Base-by-base conservation (phyloP, 768 basidiomycete species). In the Xerocomellus intermedius region DNA sequence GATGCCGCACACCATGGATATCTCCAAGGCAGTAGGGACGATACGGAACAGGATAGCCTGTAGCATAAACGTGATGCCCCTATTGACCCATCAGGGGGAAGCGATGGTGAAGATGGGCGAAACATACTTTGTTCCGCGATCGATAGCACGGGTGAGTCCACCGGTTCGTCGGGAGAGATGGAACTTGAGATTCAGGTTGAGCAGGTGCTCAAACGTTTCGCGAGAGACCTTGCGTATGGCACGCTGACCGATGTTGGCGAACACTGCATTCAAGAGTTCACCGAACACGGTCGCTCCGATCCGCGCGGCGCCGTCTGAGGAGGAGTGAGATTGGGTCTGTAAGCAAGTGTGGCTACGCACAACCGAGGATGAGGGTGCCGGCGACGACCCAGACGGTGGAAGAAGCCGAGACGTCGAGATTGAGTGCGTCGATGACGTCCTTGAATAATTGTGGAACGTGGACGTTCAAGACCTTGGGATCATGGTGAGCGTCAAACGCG, bases 371-470 rank as follows among this genome's bases (percentile, higher is more conserved):
- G 53, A 93, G 75, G 2, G 89, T 84, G n/a, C 97, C 97, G 0
- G 88, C 93, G 22, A 99, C 76, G 4, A 94, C 79, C 91, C 94
- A 96, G 4, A 91, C 93, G 0, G 95, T 94, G 5, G 87, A 82
- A 8, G 78, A 69, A 13, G 84, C 73, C 13, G 87, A 82, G 33
- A 97, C 77, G 26, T 89, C 85, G 32, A 98, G 77, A 64, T 98
- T 97, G 58, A 99, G 77, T 2, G 90, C 72, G 68, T 99, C 96
- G 49, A 99, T 85, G 41, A 99, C 82, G 26, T 79, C 72, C 73
- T 98, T 98, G 82, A 99, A 99, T 57, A 98, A 75, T 61, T 92
- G 82, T 1, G 97, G 97, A n/a, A 99, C 95, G 79, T 98, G 96
- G 1, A 99, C 97, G 68, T 98, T 99, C 53, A 98, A 74, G 42